Evolutionary conservation across 202 grass and related monocot genomes (phyloP).

Genomic region (Brachypodium distachyon): DNA sequence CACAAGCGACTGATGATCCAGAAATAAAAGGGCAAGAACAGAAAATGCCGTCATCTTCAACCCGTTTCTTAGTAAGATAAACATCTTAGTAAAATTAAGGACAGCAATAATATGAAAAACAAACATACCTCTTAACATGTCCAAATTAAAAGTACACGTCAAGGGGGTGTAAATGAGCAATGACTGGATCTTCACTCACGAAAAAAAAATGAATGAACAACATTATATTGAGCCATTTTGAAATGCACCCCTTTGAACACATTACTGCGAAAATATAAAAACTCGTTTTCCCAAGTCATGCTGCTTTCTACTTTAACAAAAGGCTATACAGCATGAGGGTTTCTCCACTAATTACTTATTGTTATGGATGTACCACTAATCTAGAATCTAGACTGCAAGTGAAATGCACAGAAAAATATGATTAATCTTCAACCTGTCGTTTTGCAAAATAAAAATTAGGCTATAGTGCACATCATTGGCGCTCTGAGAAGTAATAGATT

Average conservation of each 20-base stretch:
- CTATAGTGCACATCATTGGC: not conserved
- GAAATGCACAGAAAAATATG: not conserved
- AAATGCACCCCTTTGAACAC: not conserved
- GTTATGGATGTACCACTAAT: not conserved
- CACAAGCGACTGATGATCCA: conserved; percentile 52
- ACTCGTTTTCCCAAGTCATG: not conserved
- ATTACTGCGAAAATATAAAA: not conserved
- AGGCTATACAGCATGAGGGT: not conserved
- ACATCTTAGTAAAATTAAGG: conserved; percentile 65
- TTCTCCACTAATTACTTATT: conserved; percentile 4
- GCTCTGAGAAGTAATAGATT: not conserved
- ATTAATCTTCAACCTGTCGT: not conserved
- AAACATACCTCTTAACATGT: not conserved
- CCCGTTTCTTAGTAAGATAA: conserved; percentile 64
- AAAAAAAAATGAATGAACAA: not conserved
- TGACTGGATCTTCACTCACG: not conserved
- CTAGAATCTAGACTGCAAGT: conserved; percentile 7
- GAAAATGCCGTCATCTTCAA: conserved; percentile 90
- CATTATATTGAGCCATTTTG: not conserved
- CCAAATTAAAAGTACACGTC: not conserved
- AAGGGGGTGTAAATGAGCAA: not conserved
- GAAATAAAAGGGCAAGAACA: conserved; percentile 56
- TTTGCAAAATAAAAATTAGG: not conserved
- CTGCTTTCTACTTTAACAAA: not conserved
- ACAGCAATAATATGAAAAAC: not conserved